Evolutionary conservation across 73 alveolate species (phyloP).

Genomic region (Uronychia setigera): DNA sequence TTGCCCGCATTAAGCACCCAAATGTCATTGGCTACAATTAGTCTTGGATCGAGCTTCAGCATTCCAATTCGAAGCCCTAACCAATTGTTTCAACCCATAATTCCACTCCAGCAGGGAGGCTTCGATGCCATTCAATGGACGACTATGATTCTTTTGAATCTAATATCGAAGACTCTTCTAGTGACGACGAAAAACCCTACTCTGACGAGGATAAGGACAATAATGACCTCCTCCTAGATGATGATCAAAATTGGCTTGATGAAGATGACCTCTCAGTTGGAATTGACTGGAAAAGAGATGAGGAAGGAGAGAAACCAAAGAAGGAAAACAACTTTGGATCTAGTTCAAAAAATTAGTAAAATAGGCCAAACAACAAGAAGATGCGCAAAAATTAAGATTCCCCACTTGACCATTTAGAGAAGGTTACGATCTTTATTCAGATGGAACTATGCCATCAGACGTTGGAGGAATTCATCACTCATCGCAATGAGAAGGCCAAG

Average conservation of each 20-base stretch:
- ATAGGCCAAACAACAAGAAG: background rate
- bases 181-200: background rate
- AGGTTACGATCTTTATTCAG: background rate
- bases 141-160: background rate
- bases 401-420: background rate
- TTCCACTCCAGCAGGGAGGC: background rate
- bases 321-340: background rate
- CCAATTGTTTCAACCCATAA: background rate
- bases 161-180: background rate
- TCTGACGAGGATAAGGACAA: background rate
- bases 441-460: background rate
- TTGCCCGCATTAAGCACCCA: slow-evolving; percentile 43
- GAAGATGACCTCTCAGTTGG: background rate
- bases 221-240: background rate
- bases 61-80: background rate
- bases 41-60: slow-evolving; percentile 48
- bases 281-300: background rate
- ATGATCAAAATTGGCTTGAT: background rate
- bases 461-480: background rate
- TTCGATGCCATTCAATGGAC: background rate
- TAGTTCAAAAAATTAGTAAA: no score
- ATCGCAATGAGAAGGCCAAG: background rate
- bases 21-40: slow-evolving; percentile 50
- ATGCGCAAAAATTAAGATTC: background rate
- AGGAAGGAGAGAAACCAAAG: no score